Percentiles rank a stretch among this genome's conserved stretches.
Conservation (phyloP, 192 early-diverging fungal species). For the Mortierella antarctica region DNA sequence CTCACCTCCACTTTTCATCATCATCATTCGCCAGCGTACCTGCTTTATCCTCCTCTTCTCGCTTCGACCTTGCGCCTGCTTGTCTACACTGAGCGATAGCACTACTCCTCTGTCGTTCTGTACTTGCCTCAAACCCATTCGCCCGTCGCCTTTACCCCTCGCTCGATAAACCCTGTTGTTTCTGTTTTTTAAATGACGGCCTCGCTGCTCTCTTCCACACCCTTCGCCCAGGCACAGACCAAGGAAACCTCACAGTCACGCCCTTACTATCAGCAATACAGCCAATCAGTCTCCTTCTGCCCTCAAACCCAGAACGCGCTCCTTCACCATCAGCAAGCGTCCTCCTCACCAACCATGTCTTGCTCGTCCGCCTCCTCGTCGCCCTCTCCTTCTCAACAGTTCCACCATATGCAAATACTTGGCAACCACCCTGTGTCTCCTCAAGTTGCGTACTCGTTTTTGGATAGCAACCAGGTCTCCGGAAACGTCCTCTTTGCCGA, state of each 20-base stretch:
- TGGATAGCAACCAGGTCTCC: not conserved
- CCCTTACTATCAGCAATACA: not conserved
- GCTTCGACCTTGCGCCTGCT: not conserved
- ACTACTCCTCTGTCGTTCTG: not conserved
- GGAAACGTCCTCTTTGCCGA: constrained; percentile 1
- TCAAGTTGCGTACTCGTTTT: not conserved
- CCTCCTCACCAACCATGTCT: constrained; percentile 20
- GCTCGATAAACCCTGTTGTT: not conserved
- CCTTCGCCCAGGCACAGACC: constrained; percentile 35
- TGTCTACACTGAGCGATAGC: not conserved
- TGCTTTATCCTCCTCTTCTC: not conserved
- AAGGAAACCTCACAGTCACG: constrained; percentile 25
- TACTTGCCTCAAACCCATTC: not conserved
- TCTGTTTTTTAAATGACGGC: constrained; percentile 16
- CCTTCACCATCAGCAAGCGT: constrained; percentile 5
- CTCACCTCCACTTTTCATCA: not conserved
- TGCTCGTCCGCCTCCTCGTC: constrained; percentile 4
- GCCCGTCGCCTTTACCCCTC: not conserved
- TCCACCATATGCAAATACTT: constrained; percentile 42
- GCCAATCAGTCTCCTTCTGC: constrained; percentile 14
- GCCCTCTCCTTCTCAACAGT: constrained; percentile 9
- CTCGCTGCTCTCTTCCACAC: not conserved
- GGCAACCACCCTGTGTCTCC: constrained; percentile 47
- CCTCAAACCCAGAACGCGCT: constrained; percentile 10
- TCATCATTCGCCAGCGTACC: not conserved